Base-by-base conservation (phyloP, 192 early-diverging fungal species). In the Piromyces finnis region DNA sequence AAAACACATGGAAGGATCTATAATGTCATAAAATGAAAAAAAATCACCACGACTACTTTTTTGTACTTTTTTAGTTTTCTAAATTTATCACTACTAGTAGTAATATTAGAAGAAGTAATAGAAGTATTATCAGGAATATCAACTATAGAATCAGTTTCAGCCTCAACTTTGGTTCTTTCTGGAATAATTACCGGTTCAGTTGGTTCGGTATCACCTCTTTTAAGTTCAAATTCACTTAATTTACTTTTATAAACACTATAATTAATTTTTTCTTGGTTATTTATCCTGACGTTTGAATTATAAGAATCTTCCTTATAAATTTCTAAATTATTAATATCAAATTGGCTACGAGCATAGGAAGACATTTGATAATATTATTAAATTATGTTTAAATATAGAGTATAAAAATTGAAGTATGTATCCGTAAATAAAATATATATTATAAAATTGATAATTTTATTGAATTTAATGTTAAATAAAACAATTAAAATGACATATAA, bases 1-100 rank as follows among this genome's bases (percentile, higher is more conserved):
- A 51, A 79, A 85, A 51, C 36, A 84, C 82, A 83, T 68, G 51
- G 51, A 26, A 6, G 51, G 26, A 11, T n/a, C 7, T 68, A 68
- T 68, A 68, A 68, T 68, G n/a, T 68, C 51, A 68, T 68, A 68
- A n/a, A 68, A 68, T n/a, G 26, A 68, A n/a, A 68, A 68, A n/a
- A 27, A 68, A 68, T n/a, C 9, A 27, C 22, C 51, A n/a, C 51
- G 51, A 68, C 51, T 68, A 14, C 11, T 14, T 14, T 37, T 37
- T 37, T 37, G 12, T 37, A n/a, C n/a, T 68, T 68, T 68, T 68
- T 5, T 11, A 17, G 0, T n/a, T 68, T 68, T n/a, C 26, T 1
- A 27, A 68, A 68, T 68, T 68, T 68, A 68, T 68, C 51, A 68
- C 26, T 68, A 68, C 1, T 1, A 22, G 51, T 27, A n/a, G 51